Percentiles rank a stretch among this genome's conserved stretches.
phyloP scores from a whole-genome alignment of 2,329 filamentous ascomycete species.

The Tetracladium maxilliforme region DNA sequence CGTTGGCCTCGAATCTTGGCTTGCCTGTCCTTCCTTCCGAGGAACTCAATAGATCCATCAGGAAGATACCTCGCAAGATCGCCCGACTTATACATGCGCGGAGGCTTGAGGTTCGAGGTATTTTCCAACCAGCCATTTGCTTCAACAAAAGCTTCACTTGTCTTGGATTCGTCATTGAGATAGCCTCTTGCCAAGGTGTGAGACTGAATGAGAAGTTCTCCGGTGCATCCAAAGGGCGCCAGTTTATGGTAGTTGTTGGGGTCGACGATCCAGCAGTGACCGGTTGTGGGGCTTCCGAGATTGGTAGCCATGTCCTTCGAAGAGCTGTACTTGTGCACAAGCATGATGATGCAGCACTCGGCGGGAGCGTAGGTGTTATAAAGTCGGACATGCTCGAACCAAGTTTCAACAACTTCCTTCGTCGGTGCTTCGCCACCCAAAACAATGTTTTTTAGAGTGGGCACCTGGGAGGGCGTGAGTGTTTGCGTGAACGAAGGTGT shows the following conservation, averaged over 20 bases:
- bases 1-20: conserved; percentile 7
- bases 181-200: conserved; percentile 5
- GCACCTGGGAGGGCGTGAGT: conserved; percentile 8
- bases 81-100: conserved; percentile 69
- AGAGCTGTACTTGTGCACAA: too few relatives aligned
- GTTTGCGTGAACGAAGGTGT: conserved; percentile 14
- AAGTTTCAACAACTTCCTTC: conserved; percentile 18
- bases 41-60: too few relatives aligned
- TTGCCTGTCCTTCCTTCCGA: conserved; percentile 5
- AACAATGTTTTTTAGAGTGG: conserved; percentile 8
- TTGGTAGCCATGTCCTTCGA: too few relatives aligned
- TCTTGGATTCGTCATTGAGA: conserved; percentile 4
- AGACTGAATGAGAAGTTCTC: conserved; percentile 5
- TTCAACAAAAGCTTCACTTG: conserved; percentile 4
- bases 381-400: conserved; percentile 17
- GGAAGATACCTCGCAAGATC: conserved; percentile 63
- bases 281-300: too few relatives aligned
- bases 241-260: not conserved
- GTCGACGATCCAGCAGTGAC: conserved; percentile 1
- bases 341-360: conserved; percentile 78
- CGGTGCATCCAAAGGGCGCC: conserved; percentile 3
- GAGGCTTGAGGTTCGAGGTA: not conserved
- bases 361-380: conserved; percentile 61
- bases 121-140: conserved; percentile 3
- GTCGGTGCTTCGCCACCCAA: conserved; percentile 18